phyloP scores from a whole-genome alignment of 1,139 yeast genomes.

The Magnusiomyces paraingens region DNA sequence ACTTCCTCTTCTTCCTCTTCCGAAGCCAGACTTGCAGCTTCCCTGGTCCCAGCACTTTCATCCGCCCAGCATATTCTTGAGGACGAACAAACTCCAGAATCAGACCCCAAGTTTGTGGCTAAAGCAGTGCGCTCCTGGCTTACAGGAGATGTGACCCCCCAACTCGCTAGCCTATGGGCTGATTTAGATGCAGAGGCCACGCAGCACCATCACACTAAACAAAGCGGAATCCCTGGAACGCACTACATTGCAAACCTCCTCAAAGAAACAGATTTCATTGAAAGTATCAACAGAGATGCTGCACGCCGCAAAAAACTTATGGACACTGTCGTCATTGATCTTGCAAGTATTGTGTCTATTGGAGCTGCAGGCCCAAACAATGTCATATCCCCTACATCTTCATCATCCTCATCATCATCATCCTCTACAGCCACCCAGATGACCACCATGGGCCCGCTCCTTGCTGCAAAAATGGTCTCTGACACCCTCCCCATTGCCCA shows the following conservation, averaged over 20 bases:
- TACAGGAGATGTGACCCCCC: not conserved
- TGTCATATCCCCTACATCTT: not conserved
- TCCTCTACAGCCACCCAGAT: not conserved
- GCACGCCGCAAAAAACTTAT: conserved; percentile 2
- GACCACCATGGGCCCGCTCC: conserved; percentile 6
- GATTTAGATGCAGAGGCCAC: not conserved
- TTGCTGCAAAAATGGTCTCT: conserved; percentile 5
- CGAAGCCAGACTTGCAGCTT: not conserved
- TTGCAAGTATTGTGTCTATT: conserved; percentile 3
- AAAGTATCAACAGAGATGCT: not conserved
- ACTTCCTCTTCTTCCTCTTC: not conserved
- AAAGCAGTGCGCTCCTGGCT: not conserved
- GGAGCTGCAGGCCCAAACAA: not conserved
- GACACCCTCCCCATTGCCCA: conserved; percentile 5
- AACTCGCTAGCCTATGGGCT: conserved; percentile 1
- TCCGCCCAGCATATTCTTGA: too few species aligned
- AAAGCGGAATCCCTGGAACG: not conserved
- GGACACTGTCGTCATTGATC: conserved; percentile 4
- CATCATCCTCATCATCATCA: too few species aligned
- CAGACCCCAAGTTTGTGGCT: not conserved
- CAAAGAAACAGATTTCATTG: not conserved
- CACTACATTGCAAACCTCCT: not conserved
- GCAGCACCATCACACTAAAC: not conserved
- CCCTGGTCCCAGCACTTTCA: too few species aligned
- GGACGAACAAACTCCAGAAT: too few species aligned